Percentiles rank a stretch among this genome's conserved stretches.
Conservation (phyloP, 768 basidiomycete genomes). For the Mycena rosella region DNA sequence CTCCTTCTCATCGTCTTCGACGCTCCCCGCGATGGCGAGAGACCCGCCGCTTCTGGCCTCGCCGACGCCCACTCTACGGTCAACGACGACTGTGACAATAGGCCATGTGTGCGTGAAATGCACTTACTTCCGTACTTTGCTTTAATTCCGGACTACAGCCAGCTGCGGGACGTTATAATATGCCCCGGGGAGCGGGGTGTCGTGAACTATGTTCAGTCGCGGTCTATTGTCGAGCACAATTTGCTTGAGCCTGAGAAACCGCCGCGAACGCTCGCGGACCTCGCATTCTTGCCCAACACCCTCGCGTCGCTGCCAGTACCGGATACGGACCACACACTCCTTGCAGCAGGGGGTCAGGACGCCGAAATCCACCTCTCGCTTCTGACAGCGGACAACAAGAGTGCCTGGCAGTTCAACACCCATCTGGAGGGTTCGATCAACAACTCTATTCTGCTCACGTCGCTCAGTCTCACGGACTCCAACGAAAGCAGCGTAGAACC, state of each 20-base stretch:
- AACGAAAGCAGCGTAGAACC: constrained; percentile 79
- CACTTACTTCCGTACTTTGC: constrained; percentile 2
- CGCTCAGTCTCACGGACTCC: constrained; percentile 68
- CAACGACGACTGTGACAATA: constrained; percentile 62
- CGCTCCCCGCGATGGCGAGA: constrained; percentile 57
- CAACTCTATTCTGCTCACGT: constrained; percentile 82
- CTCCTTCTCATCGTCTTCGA: constrained; percentile 10
- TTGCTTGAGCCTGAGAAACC: constrained; percentile 54
- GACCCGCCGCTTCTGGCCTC: constrained; percentile 60
- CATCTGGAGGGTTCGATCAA: constrained; percentile 80
- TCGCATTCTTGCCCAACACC: constrained; percentile 73
- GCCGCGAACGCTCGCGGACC: constrained; percentile 63
- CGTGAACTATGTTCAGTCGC: constrained; percentile 70
- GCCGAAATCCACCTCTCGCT: constrained; percentile 78
- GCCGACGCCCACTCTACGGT: constrained; percentile 55
- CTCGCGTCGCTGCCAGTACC: constrained; percentile 68
- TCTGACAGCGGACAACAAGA: constrained; percentile 35
- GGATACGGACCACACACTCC: constrained; percentile 65
- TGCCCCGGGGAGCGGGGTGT: constrained; percentile 77
- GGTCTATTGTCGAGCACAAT: constrained; percentile 73
- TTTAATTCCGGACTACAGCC: constrained; percentile 55
- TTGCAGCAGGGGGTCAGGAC: constrained; percentile 83
- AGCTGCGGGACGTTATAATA: constrained; percentile 83
- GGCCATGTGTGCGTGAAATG: constrained; percentile 69
- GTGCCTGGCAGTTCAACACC: constrained; percentile 68